phyloP scores from a whole-genome alignment of 108 stramenopile genomes.

The Skeletonema costatum region DNA sequence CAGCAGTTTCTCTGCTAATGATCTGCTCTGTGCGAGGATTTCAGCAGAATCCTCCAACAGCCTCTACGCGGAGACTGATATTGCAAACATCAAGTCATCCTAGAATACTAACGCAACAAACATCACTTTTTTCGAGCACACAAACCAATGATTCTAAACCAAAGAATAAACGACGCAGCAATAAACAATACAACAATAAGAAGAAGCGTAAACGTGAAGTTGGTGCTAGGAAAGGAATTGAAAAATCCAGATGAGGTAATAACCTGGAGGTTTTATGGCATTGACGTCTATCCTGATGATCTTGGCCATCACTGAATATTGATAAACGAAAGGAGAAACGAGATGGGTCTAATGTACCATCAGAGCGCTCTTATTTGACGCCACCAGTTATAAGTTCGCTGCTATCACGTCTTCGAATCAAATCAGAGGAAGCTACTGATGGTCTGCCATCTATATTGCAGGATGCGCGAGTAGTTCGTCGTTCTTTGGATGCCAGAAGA shows the following conservation, averaged over 20 bases:
- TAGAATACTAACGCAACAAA: too few species aligned
- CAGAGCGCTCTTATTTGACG: constrained; percentile 45
- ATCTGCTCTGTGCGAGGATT: neutral
- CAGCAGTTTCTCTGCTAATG: neutral
- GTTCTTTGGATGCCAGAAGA: constrained; percentile 81
- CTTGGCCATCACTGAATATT: constrained; percentile 20
- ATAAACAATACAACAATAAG: neutral
- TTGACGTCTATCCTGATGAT: constrained; percentile 73
- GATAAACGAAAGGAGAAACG: neutral
- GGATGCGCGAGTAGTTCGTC: constrained; percentile 68
- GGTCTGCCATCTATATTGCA: constrained; percentile 37
- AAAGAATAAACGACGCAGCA: neutral
- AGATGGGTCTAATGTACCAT: neutral
- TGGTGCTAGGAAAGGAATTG: constrained; percentile 1
- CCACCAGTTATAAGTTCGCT: constrained; percentile 48
- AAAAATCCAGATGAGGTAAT: constrained; percentile 34
- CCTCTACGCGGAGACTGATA: neutral
- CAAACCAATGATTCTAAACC: neutral
- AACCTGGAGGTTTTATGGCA: constrained; percentile 75
- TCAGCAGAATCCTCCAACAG: neutral
- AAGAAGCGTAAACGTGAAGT: neutral
- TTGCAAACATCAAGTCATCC: neutral
- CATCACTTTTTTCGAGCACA: constrained; percentile 1
- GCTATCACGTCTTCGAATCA: constrained; percentile 38
- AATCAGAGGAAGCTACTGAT: neutral